Evolutionary conservation across 2,329 filamentous ascomycete species (phyloP).

Genomic region (Alternaria panax): DNA sequence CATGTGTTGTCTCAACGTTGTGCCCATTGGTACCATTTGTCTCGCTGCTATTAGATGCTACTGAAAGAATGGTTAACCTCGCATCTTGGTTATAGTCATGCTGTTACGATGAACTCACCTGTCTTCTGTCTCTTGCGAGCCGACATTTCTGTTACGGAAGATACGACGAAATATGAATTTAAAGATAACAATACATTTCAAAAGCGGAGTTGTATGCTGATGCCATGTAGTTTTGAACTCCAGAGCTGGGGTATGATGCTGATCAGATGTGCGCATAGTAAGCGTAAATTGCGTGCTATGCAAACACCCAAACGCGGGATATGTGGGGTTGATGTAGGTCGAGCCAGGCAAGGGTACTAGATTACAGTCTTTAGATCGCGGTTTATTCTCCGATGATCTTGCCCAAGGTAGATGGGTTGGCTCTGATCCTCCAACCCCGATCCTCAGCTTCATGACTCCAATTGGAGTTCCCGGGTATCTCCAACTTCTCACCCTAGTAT

Average conservation of each 20-base stretch:
- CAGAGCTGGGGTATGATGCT: neutral
- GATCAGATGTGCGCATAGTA: neutral
- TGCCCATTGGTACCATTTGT: neutral
- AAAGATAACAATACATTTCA: neutral
- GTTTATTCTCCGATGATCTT: neutral
- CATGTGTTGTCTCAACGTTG: neutral
- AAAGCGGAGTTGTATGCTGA: no score
- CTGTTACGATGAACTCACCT: neutral
- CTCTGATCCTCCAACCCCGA: no score
- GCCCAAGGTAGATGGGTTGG: no score
- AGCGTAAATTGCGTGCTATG: slow-evolving; percentile 14
- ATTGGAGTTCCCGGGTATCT: no score
- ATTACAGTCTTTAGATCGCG: neutral
- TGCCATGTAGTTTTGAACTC: no score
- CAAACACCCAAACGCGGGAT: neutral
- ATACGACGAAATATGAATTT: neutral
- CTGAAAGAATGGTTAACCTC: neutral
- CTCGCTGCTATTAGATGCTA: neutral
- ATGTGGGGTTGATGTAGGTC: neutral
- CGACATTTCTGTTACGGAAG: neutral
- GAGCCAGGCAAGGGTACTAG: no score
- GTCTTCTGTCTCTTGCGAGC: slow-evolving; percentile 8
- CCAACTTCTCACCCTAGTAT: no score
- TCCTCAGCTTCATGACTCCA: no score
- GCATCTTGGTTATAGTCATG: neutral